A percentile compares a stretch with the other conserved stretches of the same genome.
Conservation (phyloP, 768 basidiomycete species). For the Podaxis sp. region DNA sequence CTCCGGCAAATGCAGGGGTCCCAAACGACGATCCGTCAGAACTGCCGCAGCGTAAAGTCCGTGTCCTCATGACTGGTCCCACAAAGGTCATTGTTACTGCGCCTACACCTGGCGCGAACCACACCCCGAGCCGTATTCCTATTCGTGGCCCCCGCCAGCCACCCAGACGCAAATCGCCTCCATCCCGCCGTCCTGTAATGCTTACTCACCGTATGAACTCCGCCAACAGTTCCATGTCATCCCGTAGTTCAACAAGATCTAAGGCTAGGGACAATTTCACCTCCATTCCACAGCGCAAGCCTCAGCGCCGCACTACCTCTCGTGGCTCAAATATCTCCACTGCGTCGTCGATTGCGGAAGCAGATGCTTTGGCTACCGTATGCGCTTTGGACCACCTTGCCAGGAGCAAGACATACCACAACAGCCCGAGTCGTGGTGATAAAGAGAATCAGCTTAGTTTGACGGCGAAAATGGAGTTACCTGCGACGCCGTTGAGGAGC, state of each 20-base stretch:
- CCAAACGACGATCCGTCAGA: slow-evolving; percentile 16
- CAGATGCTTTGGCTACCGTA: slow-evolving; percentile 19
- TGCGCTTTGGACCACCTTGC: slow-evolving; percentile 18
- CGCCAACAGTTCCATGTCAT: background rate
- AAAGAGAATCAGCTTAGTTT: slow-evolving; percentile 44
- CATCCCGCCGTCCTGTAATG: slow-evolving; percentile 23
- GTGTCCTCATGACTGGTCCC: slow-evolving; percentile 45
- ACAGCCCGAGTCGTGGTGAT: slow-evolving; percentile 19
- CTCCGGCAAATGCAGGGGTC: slow-evolving; percentile 11
- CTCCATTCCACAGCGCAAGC: slow-evolving; percentile 30
- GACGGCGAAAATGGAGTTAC: slow-evolving; percentile 36
- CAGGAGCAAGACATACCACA: slow-evolving; percentile 16
- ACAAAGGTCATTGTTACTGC: slow-evolving; percentile 55
- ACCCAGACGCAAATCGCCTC: slow-evolving; percentile 30
- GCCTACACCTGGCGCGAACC: slow-evolving; percentile 45
- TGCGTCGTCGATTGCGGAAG: slow-evolving; percentile 15
- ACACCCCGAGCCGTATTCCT: slow-evolving; percentile 36
- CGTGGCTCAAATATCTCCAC: slow-evolving; percentile 23
- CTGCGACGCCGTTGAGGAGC: slow-evolving; percentile 47
- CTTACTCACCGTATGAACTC: slow-evolving; percentile 26
- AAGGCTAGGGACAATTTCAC: slow-evolving; percentile 30
- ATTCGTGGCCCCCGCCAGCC: slow-evolving; percentile 40
- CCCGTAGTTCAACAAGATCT: slow-evolving; percentile 7
- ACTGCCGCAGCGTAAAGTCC: slow-evolving; percentile 29
- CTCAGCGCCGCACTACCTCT: slow-evolving; percentile 28